Conservation (phyloP, 305 asterid species). For the Rubia balearica region DNA sequence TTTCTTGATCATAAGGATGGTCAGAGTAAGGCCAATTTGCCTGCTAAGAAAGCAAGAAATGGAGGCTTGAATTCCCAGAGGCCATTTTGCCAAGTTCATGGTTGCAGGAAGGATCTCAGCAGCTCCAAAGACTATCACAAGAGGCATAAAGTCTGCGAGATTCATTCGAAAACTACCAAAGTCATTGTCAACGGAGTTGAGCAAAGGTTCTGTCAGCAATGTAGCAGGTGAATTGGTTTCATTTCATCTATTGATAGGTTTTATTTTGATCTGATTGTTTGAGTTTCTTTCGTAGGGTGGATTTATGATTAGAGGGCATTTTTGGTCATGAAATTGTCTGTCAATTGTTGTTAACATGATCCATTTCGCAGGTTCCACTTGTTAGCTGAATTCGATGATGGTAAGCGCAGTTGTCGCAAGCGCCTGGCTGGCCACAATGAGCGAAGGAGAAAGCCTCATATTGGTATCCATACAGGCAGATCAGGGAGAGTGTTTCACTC, state of each 20-base stretch:
- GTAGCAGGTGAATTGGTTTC: constrained; percentile 36
- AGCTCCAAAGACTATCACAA: constrained; percentile 41
- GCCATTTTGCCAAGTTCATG: constrained; percentile 40
- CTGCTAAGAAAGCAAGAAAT: constrained; percentile 26
- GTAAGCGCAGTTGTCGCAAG: constrained; percentile 48
- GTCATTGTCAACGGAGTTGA: constrained; percentile 42
- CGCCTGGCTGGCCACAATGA: constrained; percentile 53
- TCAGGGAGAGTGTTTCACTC: constrained; percentile 24
- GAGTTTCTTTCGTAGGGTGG: background rate
- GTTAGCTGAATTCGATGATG: constrained; percentile 47
- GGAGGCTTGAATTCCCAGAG: constrained; percentile 26
- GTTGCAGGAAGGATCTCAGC: constrained; percentile 40
- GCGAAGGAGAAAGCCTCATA: constrained; percentile 42
- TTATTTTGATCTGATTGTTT: background rate
- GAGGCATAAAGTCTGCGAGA: constrained; percentile 48
- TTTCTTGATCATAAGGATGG: constrained; percentile 28
- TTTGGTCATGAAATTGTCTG: background rate
- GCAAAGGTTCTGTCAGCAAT: constrained; percentile 50
- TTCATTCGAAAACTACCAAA: constrained; percentile 43
- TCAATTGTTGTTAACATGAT: background rate
- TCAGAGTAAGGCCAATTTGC: constrained; percentile 17
- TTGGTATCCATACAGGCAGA: constrained; percentile 21
- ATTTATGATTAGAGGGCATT: background rate
- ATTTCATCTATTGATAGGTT: no score
- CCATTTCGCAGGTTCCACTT: constrained; percentile 32